Base-by-base conservation (phyloP, 139 green algal genomes). In the Eudorina sp. region DNA sequence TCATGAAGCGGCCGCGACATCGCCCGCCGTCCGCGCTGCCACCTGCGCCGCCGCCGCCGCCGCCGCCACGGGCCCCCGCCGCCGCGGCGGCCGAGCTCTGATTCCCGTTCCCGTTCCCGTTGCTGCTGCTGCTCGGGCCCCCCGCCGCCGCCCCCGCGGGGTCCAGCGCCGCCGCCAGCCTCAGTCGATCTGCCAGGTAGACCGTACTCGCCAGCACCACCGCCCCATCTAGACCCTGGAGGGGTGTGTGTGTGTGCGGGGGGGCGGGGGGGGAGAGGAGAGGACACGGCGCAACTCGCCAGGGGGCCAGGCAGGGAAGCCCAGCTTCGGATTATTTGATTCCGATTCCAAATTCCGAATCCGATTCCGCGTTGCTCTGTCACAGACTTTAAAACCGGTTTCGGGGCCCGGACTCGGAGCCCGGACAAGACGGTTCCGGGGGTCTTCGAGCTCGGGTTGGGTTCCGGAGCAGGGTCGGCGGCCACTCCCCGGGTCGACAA, bases 191-290 rank as follows among this genome's bases (percentile, higher is more conserved):
- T 6, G 83, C 90, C 29, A 96, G 73, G 48, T 66, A 70, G 23
- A 95, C 53, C 45, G 69, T 90, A 86, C 92, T 95, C 55, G 90
- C 87, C 48, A 95, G 84, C 66, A 91, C 53, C 62, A 95, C 81
- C 0, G 94, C 94, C 25, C 45, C 88, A 84, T 96, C 94, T 51
- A 94, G 55, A 7, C 91, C 91, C 74, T 91, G 88, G 2, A n/a
- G n/a, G 14, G 13, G n/a, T n/a, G n/a, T n/a, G n/a, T n/a, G n/a
- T n/a, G n/a, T n/a, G n/a, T n/a, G n/a, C n/a, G n/a, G 31, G 58
- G 1, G 68, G 68, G 31, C 31, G 68, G 7, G 34, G 69, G 69
- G 69, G 3, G 4, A 72, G 19, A 29, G 68, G 68, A 72, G 21
- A 19, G 62, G 62, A 55, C 11, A n/a, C n/a, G n/a, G n/a, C n/a